A percentile compares a stretch with the other conserved stretches of the same genome.
Conservation (phyloP, 2,329 filamentous ascomycete genomes). For the Colletotrichum sublineola region DNA sequence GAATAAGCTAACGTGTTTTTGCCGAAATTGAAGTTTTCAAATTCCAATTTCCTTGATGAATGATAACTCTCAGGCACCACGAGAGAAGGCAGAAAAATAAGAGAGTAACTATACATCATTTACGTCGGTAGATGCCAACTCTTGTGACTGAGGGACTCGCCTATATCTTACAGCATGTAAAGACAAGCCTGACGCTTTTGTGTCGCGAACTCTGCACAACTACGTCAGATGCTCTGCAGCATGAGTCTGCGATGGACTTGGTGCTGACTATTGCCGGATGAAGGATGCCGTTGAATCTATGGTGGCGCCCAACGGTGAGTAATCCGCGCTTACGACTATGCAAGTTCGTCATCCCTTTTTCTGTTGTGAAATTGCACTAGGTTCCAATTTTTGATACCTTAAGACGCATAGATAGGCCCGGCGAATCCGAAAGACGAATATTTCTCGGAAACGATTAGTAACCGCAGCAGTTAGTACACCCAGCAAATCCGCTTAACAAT, state of each 20-base stretch:
- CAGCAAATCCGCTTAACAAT: not conserved
- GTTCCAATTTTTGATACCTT: not conserved
- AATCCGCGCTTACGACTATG: not conserved
- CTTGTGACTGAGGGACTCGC: not conserved
- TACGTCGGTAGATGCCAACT: too few species aligned
- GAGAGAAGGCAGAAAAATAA: not conserved
- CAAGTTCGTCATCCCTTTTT: not conserved
- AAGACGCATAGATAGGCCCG: not conserved
- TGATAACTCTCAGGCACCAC: not conserved
- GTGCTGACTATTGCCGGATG: not conserved
- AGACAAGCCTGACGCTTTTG: not conserved
- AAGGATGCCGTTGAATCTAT: not conserved
- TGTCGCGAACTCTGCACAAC: not conserved
- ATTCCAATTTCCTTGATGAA: not conserved
- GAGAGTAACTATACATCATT: not conserved
- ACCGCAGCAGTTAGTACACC: not conserved
- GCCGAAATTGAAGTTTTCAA: too few species aligned
- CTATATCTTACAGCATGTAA: not conserved
- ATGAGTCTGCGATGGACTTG: not conserved
- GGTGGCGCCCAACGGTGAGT: not conserved
- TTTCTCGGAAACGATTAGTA: not conserved
- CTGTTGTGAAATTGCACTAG: not conserved
- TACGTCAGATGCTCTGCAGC: not conserved
- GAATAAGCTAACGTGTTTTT: not conserved
- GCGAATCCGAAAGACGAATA: not conserved